Evolutionary conservation across 495 filamentous ascomycete species (phyloP).

Genomic region (Penicillium coffeae): DNA sequence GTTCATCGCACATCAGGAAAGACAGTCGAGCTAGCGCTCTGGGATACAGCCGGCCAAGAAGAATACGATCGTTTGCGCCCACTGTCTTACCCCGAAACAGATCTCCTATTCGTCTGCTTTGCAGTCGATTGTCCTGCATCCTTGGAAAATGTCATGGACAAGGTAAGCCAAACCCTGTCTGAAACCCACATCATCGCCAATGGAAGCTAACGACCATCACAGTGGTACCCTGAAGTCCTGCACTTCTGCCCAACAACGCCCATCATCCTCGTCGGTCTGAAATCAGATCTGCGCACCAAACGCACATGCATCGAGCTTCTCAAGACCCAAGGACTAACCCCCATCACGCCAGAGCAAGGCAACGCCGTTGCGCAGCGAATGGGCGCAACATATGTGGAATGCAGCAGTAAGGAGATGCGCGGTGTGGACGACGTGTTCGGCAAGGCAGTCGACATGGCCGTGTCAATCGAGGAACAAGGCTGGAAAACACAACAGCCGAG

Average conservation of each 20-base stretch:
- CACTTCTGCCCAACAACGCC: slow-evolving; percentile 98
- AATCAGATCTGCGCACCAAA: slow-evolving; percentile 93
- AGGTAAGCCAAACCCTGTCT: slow-evolving; percentile 57
- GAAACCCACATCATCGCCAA: no score
- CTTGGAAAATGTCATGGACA: slow-evolving; percentile 96
- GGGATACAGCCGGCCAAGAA: slow-evolving; percentile 98
- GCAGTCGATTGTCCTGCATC: slow-evolving; percentile 98
- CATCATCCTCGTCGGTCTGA: slow-evolving; percentile 89
- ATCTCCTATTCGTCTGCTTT: slow-evolving; percentile 97
- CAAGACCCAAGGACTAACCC: slow-evolving; percentile 94
- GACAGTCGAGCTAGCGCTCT: slow-evolving; percentile 90
- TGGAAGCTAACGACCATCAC: slow-evolving; percentile 9
- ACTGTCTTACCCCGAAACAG: slow-evolving; percentile 95
- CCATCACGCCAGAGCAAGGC: slow-evolving; percentile 88
- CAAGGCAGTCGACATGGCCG: slow-evolving; percentile 79
- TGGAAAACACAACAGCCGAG: slow-evolving; percentile 23
- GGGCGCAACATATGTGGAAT: slow-evolving; percentile 94
- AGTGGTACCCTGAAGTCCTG: slow-evolving; percentile 99
- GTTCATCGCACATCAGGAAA: slow-evolving; percentile 82
- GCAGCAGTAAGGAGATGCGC: slow-evolving; percentile 93
- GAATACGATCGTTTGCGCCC: slow-evolving; percentile 96
- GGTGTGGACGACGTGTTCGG: slow-evolving; percentile 96
- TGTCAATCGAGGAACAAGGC: slow-evolving; percentile 47
- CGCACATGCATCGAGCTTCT: slow-evolving; percentile 95
- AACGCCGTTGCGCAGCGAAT: slow-evolving; percentile 82